These are phyloP conservation scores for Venturia aucupariae DNA, from an alignment of 2,329 filamentous ascomycete species.

Conservation along the genomic window DNA sequence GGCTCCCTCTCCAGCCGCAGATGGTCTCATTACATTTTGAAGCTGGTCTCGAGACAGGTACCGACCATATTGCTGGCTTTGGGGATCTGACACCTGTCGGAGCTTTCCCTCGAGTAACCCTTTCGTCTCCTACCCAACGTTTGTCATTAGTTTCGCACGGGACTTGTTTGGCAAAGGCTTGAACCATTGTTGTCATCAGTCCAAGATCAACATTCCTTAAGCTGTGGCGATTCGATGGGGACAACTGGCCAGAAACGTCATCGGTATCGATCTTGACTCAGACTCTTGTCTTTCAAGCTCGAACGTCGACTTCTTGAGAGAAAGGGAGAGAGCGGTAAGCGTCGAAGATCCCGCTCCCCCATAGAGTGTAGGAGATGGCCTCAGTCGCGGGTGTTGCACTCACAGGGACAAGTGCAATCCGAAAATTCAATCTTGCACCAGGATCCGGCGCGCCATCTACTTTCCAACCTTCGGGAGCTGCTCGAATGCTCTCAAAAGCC, in stretches of 20 bases:
- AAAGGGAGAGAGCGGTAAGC: too few species aligned
- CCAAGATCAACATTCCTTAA: too few species aligned
- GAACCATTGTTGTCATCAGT: too few species aligned
- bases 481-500: constrained; percentile 3
- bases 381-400: neutral
- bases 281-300: too few species aligned
- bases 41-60: constrained; percentile 53
- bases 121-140: constrained; percentile 34
- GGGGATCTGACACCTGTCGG: constrained; percentile 53
- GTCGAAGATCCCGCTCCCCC: too few species aligned
- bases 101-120: constrained; percentile 48
- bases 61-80: constrained; percentile 48
- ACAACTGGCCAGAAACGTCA: too few species aligned
- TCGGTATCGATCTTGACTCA: too few species aligned
- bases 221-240: too few species aligned
- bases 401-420: constrained; percentile 13
- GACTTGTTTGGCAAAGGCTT: too few species aligned
- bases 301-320: too few species aligned
- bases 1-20: constrained; percentile 36
- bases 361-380: neutral
- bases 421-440: constrained; percentile 8
- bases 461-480: constrained; percentile 9
- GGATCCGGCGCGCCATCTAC: neutral
- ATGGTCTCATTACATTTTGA: constrained; percentile 44
- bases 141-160: neutral